These are phyloP conservation scores for Nitzschia inconspicua DNA, from an alignment of 108 stramenopile species.

Conservation along the genomic window DNA sequence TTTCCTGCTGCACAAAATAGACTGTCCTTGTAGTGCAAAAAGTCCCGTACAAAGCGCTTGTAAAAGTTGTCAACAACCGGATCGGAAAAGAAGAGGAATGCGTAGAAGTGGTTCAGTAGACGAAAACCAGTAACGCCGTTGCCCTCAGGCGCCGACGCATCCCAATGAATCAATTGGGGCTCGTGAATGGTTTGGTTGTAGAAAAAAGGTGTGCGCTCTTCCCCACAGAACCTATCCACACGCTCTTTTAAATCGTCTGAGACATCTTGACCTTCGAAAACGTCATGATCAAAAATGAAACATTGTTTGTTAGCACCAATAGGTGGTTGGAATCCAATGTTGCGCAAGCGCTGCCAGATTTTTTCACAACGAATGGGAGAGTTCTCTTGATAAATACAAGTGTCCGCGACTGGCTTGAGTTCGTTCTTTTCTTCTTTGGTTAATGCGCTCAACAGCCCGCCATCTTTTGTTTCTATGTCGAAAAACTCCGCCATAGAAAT, in stretches of 20 bases:
- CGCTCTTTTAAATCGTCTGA: slow-evolving; percentile 34
- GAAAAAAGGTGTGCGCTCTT: slow-evolving; percentile 27
- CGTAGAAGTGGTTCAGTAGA: slow-evolving; percentile 81
- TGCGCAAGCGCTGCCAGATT: slow-evolving; percentile 20
- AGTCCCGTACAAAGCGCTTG: slow-evolving; percentile 80
- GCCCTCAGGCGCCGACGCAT: slow-evolving; percentile 43
- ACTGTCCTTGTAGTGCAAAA: slow-evolving; percentile 79
- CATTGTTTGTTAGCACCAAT: slow-evolving; percentile 40
- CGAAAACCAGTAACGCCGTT: slow-evolving; percentile 39
- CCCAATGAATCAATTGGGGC: slow-evolving; percentile 70
- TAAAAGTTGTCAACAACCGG: slow-evolving; percentile 58
- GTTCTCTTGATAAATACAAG: slow-evolving; percentile 18
- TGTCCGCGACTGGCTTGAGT: slow-evolving; percentile 22
- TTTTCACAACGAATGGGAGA: slow-evolving; percentile 31
- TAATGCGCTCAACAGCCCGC: slow-evolving; percentile 3
- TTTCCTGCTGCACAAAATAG: slow-evolving; percentile 84
- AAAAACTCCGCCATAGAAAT: slow-evolving; percentile 61
- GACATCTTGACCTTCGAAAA: slow-evolving; percentile 34
- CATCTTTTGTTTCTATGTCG: slow-evolving; percentile 25
- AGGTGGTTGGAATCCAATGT: slow-evolving; percentile 33
- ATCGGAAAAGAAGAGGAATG: slow-evolving; percentile 80
- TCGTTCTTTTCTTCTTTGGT: slow-evolving; percentile 21
- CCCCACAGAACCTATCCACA: slow-evolving; percentile 48
- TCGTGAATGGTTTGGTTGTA: slow-evolving; percentile 38
- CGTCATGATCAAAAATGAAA: slow-evolving; percentile 58